These are phyloP conservation scores for Papiliotrema flavescens DNA, from an alignment of 1,284 basidiomycete species.

Conservation along the genomic window DNA sequence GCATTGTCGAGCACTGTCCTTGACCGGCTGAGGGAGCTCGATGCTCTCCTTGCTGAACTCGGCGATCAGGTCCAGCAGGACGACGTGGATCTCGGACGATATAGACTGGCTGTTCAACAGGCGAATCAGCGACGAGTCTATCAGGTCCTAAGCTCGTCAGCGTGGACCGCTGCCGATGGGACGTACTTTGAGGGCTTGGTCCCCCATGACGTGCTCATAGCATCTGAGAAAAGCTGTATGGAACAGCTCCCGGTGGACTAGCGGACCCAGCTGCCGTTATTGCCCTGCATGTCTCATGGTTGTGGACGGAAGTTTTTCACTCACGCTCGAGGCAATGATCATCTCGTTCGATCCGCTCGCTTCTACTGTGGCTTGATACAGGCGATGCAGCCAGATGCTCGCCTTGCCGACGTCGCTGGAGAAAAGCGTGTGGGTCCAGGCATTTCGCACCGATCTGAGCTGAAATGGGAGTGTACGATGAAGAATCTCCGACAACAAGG, in stretches of 20 bases:
- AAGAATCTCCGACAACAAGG: conserved; percentile 29
- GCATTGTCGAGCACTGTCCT: conserved; percentile 25
- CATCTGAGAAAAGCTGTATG: conserved; percentile 36
- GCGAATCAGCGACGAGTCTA: conserved; percentile 21
- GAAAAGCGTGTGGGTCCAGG: conserved; percentile 31
- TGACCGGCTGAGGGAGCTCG: conserved; percentile 12
- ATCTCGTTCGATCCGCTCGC: conserved; percentile 27
- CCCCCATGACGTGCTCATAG: conserved; percentile 24
- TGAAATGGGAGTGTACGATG: conserved; percentile 23
- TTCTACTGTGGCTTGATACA: conserved; percentile 33
- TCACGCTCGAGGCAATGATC: conserved; percentile 27
- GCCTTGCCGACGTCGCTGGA: conserved; percentile 22
- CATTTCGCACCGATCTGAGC: conserved; percentile 20
- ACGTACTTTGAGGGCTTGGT: conserved; percentile 26
- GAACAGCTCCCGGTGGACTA: conserved; percentile 32
- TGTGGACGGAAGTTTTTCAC: neutral
- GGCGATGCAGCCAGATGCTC: conserved; percentile 27
- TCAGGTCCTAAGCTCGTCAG: conserved; percentile 11
- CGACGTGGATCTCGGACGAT: conserved; percentile 20
- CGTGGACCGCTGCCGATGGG: neutral
- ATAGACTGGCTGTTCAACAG: conserved; percentile 16
- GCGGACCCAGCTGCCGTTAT: conserved; percentile 22
- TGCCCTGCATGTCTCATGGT: neutral
- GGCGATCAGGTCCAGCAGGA: conserved; percentile 29
- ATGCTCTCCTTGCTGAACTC: conserved; percentile 30